Percentiles rank a stretch among this genome's conserved stretches.
phyloP scores from a whole-genome alignment of 768 basidiomycete genomes.

The Boletus speciosus region DNA sequence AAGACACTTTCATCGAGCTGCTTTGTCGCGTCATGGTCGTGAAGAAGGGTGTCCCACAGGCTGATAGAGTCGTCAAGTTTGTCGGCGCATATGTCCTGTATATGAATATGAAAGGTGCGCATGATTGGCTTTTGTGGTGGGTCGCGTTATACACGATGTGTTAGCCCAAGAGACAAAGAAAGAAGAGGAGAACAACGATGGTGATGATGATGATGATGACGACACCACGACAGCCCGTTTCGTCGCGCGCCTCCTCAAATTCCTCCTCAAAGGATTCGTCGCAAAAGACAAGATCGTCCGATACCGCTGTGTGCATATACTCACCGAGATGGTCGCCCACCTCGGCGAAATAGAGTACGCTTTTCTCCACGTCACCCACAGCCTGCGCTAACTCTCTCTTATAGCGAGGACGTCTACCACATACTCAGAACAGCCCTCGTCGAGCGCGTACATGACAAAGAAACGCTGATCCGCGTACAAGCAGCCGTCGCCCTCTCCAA shows the following conservation, averaged over 20 bases:
- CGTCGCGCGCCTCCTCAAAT: constrained; percentile 60
- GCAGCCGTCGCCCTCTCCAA: constrained; percentile 78
- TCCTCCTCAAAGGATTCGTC: constrained; percentile 70
- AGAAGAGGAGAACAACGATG: constrained; percentile 36
- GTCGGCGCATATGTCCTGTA: constrained; percentile 73
- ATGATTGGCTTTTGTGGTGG: not conserved
- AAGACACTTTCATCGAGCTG: constrained; percentile 57
- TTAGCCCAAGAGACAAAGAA: constrained; percentile 38
- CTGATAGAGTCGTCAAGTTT: constrained; percentile 80
- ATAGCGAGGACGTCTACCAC: constrained; percentile 74
- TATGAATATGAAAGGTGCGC: constrained; percentile 71
- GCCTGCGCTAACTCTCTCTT: not conserved
- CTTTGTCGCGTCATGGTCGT: constrained; percentile 58
- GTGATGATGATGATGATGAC: constrained; percentile 51
- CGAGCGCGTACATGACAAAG: constrained; percentile 77
- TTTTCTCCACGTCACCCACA: not conserved
- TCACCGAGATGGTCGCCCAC: constrained; percentile 74
- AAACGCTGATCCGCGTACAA: constrained; percentile 69
- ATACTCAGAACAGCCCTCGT: constrained; percentile 60
- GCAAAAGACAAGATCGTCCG: constrained; percentile 88
- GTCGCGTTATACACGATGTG: not conserved
- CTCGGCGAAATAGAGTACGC: constrained; percentile 84
- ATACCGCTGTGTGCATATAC: constrained; percentile 72
- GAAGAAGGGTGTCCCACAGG: constrained; percentile 78
- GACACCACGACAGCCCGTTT: constrained; percentile 72